Percentiles rank a stretch among this genome's conserved stretches.
Conservation (phyloP, 1,284 basidiomycete genomes). For the Boletellus dicymbophilus region DNA sequence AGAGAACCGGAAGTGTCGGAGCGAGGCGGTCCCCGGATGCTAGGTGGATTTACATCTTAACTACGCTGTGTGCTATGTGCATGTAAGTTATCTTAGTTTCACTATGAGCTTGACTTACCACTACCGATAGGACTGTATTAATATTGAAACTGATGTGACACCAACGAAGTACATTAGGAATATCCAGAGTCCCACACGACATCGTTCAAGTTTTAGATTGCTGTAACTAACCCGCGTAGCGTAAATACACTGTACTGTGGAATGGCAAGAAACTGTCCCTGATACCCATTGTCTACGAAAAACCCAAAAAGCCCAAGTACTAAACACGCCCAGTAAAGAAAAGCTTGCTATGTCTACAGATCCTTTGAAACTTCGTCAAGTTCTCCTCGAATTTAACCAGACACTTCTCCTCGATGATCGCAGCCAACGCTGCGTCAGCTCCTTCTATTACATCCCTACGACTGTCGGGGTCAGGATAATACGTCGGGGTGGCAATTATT, state of each 20-base stretch:
- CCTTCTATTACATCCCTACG: slow-evolving; percentile 15
- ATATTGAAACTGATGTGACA: too few relatives aligned
- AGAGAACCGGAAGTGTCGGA: background rate
- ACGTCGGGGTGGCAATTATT: slow-evolving; percentile 24
- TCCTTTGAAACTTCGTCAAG: slow-evolving; percentile 22
- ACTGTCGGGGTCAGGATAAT: slow-evolving; percentile 16
- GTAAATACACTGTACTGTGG: too few relatives aligned
- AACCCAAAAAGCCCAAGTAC: background rate
- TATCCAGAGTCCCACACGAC: too few relatives aligned
- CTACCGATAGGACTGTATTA: too few relatives aligned
- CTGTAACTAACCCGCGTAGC: too few relatives aligned
- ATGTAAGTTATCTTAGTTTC: background rate
- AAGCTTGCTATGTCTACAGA: slow-evolving; percentile 18
- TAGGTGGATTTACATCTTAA: background rate
- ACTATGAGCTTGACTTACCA: too few relatives aligned
- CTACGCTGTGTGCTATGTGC: background rate
- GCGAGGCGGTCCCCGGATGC: background rate
- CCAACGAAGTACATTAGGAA: too few relatives aligned
- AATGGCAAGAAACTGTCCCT: background rate
- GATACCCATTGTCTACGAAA: background rate
- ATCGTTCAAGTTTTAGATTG: too few relatives aligned
- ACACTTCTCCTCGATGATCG: slow-evolving; percentile 26
- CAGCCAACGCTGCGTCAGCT: slow-evolving; percentile 18
- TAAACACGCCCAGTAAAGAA: slow-evolving; percentile 21
- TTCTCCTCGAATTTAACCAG: slow-evolving; percentile 22